Percentiles rank a stretch among this genome's conserved stretches.
These are phyloP conservation scores for Colletotrichum musae DNA, from an alignment of 2,329 filamentous ascomycete genomes.

Conservation along the genomic window DNA sequence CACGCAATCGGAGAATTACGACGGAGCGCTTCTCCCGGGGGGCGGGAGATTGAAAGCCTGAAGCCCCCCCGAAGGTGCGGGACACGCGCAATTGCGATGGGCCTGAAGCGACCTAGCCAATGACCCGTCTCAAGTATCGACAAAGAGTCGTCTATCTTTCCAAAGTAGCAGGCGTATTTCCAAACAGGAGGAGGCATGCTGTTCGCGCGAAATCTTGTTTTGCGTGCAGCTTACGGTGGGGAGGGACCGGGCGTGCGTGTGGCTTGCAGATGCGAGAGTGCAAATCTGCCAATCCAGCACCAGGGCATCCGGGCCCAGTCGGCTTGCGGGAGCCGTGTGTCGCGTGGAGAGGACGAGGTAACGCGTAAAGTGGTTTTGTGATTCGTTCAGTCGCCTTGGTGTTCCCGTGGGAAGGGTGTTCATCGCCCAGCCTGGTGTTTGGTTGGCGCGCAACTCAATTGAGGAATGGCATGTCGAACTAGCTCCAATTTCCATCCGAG, in stretches of 20 bases:
- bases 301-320: slow-evolving; percentile 24
- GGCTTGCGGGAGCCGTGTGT: slow-evolving; percentile 31
- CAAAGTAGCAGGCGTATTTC: slow-evolving; percentile 16
- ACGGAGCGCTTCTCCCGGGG: slow-evolving; percentile 13
- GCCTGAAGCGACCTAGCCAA: slow-evolving; percentile 5
- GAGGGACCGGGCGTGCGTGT: slow-evolving; percentile 29
- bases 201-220: slow-evolving; percentile 41
- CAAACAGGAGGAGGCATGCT: slow-evolving; percentile 25
- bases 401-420: slow-evolving; percentile 1
- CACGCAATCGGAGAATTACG: slow-evolving; percentile 39
- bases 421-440: background rate
- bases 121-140: background rate
- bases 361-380: slow-evolving; percentile 40
- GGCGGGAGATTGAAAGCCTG: slow-evolving; percentile 25
- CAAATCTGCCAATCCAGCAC: slow-evolving; percentile 27
- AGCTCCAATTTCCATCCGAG: slow-evolving; percentile 34
- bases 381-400: background rate
- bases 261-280: slow-evolving; percentile 42
- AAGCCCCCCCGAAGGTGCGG: background rate
- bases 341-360: slow-evolving; percentile 20
- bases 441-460: slow-evolving; percentile 29
- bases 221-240: slow-evolving; percentile 37
- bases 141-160: slow-evolving; percentile 12
- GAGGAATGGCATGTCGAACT: slow-evolving; percentile 30
- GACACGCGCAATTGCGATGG: slow-evolving; percentile 16